Conservation (phyloP, 2,329 filamentous ascomycete genomes). For the Penicillium frequentans region DNA sequence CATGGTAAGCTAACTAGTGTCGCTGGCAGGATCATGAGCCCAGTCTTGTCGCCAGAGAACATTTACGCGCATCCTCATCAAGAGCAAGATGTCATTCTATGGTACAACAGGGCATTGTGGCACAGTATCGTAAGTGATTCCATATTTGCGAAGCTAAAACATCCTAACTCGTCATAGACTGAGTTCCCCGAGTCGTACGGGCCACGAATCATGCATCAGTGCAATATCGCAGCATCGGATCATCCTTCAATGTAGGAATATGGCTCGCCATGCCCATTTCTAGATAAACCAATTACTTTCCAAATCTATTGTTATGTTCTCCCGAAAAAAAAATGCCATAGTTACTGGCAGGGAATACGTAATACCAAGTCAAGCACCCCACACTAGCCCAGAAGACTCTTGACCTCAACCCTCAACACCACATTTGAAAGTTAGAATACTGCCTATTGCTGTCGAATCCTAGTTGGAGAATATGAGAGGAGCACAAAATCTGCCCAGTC, state of each 20-base stretch:
- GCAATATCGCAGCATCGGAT: slow-evolving; percentile 31
- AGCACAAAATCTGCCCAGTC: accelerated
- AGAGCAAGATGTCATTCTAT: slow-evolving; percentile 41
- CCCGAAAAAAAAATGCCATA: too few relatives aligned
- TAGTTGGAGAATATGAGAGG: too few relatives aligned
- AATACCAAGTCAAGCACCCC: too few relatives aligned
- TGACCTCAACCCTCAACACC: too few relatives aligned
- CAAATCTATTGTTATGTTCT: too few relatives aligned
- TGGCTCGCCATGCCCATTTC: too few relatives aligned
- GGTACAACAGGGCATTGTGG: slow-evolving; percentile 43
- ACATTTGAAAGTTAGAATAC: too few relatives aligned
- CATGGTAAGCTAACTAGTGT: not conserved
- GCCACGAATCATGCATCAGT: slow-evolving; percentile 42
- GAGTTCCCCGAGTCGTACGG: slow-evolving; percentile 42
- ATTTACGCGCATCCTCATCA: slow-evolving; percentile 40
- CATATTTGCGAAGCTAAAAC: not conserved
- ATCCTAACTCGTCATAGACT: not conserved
- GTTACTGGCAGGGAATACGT: too few relatives aligned
- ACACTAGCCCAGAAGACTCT: too few relatives aligned
- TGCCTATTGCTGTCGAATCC: too few relatives aligned
- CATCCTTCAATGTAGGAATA: slow-evolving; percentile 1
- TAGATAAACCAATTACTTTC: too few relatives aligned
- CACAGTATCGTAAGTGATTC: slow-evolving; percentile 35
- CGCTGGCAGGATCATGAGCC: slow-evolving; percentile 31
- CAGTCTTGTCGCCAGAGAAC: slow-evolving; percentile 32